Conservation (phyloP, 768 basidiomycete genomes). For the Naganishia vaughanmartiniae region DNA sequence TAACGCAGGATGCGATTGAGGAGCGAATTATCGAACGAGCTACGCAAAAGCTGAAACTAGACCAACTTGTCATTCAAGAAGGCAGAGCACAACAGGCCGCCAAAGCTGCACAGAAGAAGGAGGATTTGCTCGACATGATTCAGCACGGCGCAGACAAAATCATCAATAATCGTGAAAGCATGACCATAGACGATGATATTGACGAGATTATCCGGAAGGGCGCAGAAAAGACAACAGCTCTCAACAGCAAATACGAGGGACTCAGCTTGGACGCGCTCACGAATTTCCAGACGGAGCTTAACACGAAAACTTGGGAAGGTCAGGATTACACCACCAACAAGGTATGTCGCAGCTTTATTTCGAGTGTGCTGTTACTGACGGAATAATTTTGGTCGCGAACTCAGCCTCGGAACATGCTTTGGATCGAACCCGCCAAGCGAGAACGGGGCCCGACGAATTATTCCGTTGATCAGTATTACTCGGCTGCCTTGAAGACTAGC, state of each 20-base stretch:
- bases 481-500: constrained; percentile 73
- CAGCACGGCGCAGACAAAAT: constrained; percentile 96
- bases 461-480: constrained; percentile 92
- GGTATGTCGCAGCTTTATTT: constrained; percentile 52
- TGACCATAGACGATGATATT: constrained; percentile 81
- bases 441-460: constrained; percentile 85
- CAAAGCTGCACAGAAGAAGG: constrained; percentile 73
- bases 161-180: constrained; percentile 71
- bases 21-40: constrained; percentile 92
- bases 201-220: constrained; percentile 88
- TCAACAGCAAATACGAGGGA: constrained; percentile 87
- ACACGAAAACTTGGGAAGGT: constrained; percentile 86
- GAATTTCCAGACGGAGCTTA: constrained; percentile 92
- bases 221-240: constrained; percentile 80
- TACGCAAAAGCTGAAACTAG: constrained; percentile 88
- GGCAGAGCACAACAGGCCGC: constrained; percentile 69
- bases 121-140: constrained; percentile 96
- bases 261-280: constrained; percentile 91
- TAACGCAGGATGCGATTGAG: constrained; percentile 85
- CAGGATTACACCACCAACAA: constrained; percentile 80
- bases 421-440: constrained; percentile 82
- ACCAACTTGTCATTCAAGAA: constrained; percentile 96
- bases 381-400: background rate
- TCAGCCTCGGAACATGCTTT: constrained; percentile 48
- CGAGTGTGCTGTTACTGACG: background rate